These are phyloP conservation scores for Apiospora arundinis DNA, from an alignment of 2,329 filamentous ascomycete genomes.

Conservation along the genomic window DNA sequence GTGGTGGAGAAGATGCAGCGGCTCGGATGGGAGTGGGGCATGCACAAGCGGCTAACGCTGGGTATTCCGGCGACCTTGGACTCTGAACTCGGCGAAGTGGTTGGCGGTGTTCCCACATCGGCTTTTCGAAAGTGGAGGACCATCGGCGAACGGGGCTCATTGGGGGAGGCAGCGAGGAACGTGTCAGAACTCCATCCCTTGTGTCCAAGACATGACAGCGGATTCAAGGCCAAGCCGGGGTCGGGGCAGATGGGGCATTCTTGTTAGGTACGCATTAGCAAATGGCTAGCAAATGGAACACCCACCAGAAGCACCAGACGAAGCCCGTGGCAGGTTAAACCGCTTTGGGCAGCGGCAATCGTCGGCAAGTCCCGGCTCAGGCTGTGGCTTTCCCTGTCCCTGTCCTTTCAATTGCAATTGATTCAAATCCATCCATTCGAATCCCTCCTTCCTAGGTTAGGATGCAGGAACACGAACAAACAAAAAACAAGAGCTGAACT, in stretches of 20 bases:
- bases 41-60: background rate
- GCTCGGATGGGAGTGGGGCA: background rate
- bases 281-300: slow-evolving; percentile 14
- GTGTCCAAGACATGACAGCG: background rate
- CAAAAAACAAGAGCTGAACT: background rate
- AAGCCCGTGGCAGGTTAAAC: background rate
- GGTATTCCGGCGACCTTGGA: background rate
- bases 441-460: background rate
- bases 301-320: background rate
- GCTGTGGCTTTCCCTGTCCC: background rate
- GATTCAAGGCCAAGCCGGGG: background rate
- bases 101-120: background rate
- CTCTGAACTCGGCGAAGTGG: background rate
- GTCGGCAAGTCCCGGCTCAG: background rate
- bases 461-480: slow-evolving; percentile 7
- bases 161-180: background rate
- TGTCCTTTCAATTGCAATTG: background rate
- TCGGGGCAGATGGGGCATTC: background rate
- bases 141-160: background rate
- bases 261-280: slow-evolving; percentile 16
- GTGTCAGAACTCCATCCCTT: background rate
- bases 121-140: background rate
- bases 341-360: background rate
- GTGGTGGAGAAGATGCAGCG: background rate
- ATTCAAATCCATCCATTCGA: background rate